Conservation (phyloP, 2,329 filamentous ascomycete genomes). For the Xylaria sp. region DNA sequence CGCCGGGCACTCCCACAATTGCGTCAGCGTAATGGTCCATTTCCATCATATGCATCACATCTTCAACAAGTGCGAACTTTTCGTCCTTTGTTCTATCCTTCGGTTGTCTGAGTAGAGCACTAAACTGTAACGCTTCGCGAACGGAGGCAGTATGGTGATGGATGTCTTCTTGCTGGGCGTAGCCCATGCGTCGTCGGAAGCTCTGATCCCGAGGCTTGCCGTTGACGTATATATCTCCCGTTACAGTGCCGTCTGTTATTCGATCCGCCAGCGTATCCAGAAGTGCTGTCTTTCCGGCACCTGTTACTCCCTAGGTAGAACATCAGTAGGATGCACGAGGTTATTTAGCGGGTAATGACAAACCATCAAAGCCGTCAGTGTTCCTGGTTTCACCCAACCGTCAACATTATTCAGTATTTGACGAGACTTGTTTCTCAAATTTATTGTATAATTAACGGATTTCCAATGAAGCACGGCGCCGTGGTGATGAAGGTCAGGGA, state of each 20-base stretch:
- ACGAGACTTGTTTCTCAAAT: no score
- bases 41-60: slow-evolving; percentile 18
- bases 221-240: not conserved
- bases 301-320: no score
- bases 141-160: slow-evolving; percentile 32
- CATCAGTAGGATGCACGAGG: no score
- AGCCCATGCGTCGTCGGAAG: not conserved
- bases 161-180: slow-evolving; percentile 37
- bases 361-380: no score
- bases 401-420: no score
- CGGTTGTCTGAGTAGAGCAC: slow-evolving; percentile 27
- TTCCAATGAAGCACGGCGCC: no score
- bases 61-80: slow-evolving; percentile 34
- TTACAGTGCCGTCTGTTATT: no score
- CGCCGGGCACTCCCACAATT: slow-evolving; percentile 19
- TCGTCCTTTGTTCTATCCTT: slow-evolving; percentile 14
- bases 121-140: slow-evolving; percentile 34
- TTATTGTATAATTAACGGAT: no score
- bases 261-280: not conserved
- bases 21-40: slow-evolving; percentile 16
- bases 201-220: no score
- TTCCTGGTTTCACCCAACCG: no score
- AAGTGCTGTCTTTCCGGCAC: not conserved
- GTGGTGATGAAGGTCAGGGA: no score
- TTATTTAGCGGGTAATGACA: no score